phyloP scores from a whole-genome alignment of 305 asterid genomes.

The Fraxinus sp. region DNA sequence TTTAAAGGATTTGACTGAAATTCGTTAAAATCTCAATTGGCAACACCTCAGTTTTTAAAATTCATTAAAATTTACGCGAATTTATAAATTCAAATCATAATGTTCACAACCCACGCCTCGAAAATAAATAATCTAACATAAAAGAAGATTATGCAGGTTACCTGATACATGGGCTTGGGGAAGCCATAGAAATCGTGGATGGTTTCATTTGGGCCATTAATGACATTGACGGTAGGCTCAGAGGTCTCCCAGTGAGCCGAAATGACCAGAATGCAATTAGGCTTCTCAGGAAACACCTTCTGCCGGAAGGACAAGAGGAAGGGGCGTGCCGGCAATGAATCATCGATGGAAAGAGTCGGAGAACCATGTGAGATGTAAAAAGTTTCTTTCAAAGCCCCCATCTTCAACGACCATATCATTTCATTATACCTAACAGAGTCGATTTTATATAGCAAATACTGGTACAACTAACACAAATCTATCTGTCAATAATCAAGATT shows the following conservation, averaged over 20 bases:
- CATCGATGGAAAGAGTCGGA: slow-evolving; percentile 69
- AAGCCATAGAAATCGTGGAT: slow-evolving; percentile 78
- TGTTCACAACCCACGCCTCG: neutral
- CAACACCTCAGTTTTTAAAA: too few species aligned
- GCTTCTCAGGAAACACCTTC: slow-evolving; percentile 41
- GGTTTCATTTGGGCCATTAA: slow-evolving; percentile 52
- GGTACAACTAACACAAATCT: neutral
- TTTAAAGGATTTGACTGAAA: too few species aligned
- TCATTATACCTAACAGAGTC: neutral
- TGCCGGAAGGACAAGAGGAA: slow-evolving; percentile 55
- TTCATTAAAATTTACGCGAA: too few species aligned
- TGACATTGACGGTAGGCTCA: slow-evolving; percentile 57
- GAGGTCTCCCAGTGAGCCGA: slow-evolving; percentile 89
- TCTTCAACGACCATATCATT: slow-evolving; percentile 15
- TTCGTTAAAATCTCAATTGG: neutral
- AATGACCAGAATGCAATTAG: slow-evolving; percentile 51
- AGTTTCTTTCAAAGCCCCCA: slow-evolving; percentile 39
- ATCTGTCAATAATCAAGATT: neutral
- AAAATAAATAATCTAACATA: neutral
- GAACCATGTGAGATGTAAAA: slow-evolving; percentile 76
- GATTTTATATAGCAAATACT: neutral
- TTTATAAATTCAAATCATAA: neutral
- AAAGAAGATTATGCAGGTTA: neutral
- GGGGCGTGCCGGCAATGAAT: slow-evolving; percentile 61
- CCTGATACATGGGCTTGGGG: slow-evolving; percentile 74